Evolutionary conservation across 2,329 filamentous ascomycete genomes (phyloP).

Genomic region (Penicillium sp.): DNA sequence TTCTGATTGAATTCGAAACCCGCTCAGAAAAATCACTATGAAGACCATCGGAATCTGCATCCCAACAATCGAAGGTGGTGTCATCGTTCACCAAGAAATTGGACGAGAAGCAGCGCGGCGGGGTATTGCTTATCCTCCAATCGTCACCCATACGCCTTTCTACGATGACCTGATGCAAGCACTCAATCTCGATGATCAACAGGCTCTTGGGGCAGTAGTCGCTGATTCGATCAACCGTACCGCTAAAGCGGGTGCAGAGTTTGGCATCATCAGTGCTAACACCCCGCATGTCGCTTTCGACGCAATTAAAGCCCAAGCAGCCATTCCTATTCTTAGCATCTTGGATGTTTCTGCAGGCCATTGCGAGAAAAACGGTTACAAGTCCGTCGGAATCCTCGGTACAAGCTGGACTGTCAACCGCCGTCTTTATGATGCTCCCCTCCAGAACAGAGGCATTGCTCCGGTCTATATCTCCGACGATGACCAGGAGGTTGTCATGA

Average conservation of each 20-base stretch:
- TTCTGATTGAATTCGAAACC: not conserved
- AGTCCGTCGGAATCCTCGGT: not conserved
- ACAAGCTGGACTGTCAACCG: slow-evolving; percentile 5
- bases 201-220: not conserved
- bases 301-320: not conserved
- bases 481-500: not conserved
- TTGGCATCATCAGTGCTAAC: slow-evolving; percentile 14
- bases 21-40: not conserved
- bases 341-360: slow-evolving; percentile 3
- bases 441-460: slow-evolving; percentile 3
- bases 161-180: slow-evolving; percentile 5
- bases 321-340: slow-evolving; percentile 11
- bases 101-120: slow-evolving; percentile 11
- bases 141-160: slow-evolving; percentile 9
- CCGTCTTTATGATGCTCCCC: slow-evolving; percentile 4
- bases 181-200: not conserved
- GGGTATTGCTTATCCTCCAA: slow-evolving; percentile 10
- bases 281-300: slow-evolving; percentile 8
- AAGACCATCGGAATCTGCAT: slow-evolving; percentile 14
- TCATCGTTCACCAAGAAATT: slow-evolving; percentile 11
- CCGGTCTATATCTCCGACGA: slow-evolving; percentile 5
- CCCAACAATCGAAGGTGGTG: slow-evolving; percentile 11
- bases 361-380: slow-evolving; percentile 1
- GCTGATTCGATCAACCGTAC: slow-evolving; percentile 9
- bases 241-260: slow-evolving; percentile 11